Conservation (phyloP, 176 grass and related monocot genomes). For the Paspalum notatum region DNA sequence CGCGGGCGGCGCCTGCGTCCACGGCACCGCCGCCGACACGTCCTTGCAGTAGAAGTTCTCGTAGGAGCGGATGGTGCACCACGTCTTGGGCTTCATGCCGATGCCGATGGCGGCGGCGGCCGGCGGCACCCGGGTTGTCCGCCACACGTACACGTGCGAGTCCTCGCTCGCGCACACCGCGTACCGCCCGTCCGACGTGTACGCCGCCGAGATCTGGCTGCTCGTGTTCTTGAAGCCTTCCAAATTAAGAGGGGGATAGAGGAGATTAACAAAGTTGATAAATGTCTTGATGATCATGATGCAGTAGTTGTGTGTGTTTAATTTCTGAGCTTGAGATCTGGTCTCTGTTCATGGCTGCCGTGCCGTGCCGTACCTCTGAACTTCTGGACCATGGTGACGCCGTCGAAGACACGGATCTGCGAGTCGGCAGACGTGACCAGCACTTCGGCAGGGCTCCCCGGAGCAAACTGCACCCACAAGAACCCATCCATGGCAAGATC, state of each 20-base stretch:
- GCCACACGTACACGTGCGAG: conserved; percentile 77
- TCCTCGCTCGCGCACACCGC: conserved; percentile 87
- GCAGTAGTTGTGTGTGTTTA: neutral
- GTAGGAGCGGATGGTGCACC: conserved; percentile 75
- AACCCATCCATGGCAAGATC: neutral
- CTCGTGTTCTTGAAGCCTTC: conserved; percentile 91
- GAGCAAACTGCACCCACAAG: conserved; percentile 58
- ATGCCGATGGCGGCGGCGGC: conserved; percentile 37
- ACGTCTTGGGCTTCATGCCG: conserved; percentile 62
- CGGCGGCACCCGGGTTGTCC: conserved; percentile 35
- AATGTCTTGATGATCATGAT: no score
- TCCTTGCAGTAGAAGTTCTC: conserved; percentile 99
- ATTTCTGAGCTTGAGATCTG: neutral
- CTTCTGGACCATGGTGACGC: conserved; percentile 83
- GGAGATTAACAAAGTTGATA: neutral
- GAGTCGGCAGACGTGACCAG: conserved; percentile 96
- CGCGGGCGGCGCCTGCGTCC: conserved; percentile 26
- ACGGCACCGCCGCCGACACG: conserved; percentile 79
- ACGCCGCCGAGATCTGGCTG: conserved; percentile 92
- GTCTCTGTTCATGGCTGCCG: neutral
- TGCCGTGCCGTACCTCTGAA: conserved; percentile 76
- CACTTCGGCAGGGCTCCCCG: conserved; percentile 66
- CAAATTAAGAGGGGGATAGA: neutral
- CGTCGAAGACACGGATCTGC: conserved; percentile 86
- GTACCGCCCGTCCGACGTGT: conserved; percentile 72